A percentile compares a stretch with the other conserved stretches of the same genome.
Conservation (phyloP, 768 basidiomycete genomes). For the Amanita thiersii region DNA sequence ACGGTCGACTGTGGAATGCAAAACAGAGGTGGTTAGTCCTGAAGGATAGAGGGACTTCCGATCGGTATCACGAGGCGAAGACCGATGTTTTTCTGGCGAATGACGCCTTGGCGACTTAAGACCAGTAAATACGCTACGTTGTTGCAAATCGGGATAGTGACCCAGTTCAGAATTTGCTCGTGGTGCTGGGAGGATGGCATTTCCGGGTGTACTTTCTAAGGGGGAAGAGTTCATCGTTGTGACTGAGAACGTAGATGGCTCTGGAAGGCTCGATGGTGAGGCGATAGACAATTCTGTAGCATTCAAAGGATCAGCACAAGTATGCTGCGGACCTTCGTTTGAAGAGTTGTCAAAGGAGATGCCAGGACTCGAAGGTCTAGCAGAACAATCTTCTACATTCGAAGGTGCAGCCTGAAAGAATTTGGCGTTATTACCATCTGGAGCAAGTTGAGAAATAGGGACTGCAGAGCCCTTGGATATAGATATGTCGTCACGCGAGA, state of each 20-base stretch:
- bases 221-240: conserved; percentile 32
- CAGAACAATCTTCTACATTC: conserved; percentile 23
- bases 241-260: conserved; percentile 55
- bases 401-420: conserved; percentile 40
- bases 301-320: conserved; percentile 30
- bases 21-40: conserved; percentile 39
- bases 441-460: conserved; percentile 48
- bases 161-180: conserved; percentile 79
- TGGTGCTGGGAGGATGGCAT: conserved; percentile 28
- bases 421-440: conserved; percentile 50
- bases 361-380: conserved; percentile 44
- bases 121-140: conserved; percentile 18
- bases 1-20: conserved; percentile 44
- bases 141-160: conserved; percentile 63
- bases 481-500: conserved; percentile 53
- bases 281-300: conserved; percentile 34
- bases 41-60: conserved; percentile 63
- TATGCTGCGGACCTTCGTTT: conserved; percentile 25
- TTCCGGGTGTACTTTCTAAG: conserved; percentile 14
- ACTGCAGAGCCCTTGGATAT: conserved; percentile 39
- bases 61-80: conserved; percentile 39
- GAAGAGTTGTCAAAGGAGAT: conserved; percentile 44
- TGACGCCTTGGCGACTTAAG: conserved; percentile 30
- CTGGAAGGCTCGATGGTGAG: conserved; percentile 43
- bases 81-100: conserved; percentile 48